Conservation (phyloP, 352 stramenopile species). For the Pythium biforme region DNA sequence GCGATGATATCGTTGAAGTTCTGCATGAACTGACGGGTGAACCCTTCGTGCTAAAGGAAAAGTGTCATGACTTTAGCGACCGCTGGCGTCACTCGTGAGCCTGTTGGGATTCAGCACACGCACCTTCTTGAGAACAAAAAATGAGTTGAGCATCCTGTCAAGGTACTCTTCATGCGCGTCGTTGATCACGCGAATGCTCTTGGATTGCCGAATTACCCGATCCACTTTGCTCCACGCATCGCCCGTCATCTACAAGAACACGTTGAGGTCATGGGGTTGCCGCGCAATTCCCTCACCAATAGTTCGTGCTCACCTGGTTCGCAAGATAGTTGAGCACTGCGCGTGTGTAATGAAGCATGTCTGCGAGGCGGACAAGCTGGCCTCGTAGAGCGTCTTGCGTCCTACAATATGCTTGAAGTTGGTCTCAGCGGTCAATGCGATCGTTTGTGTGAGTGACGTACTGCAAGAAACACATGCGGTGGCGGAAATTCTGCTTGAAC, state of each 20-base stretch:
- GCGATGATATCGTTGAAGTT: slow-evolving; percentile 75
- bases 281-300: background rate
- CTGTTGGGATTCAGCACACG: background rate
- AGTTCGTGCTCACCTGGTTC: slow-evolving; percentile 42
- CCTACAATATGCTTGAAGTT: slow-evolving; percentile 23
- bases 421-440: background rate
- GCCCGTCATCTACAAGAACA: slow-evolving; percentile 27
- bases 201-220: slow-evolving; percentile 23
- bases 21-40: slow-evolving; percentile 69
- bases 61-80: slow-evolving; percentile 2
- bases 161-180: slow-evolving; percentile 58
- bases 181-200: slow-evolving; percentile 55
- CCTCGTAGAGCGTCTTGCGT: slow-evolving; percentile 43
- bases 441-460: slow-evolving; percentile 25
- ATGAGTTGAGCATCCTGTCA: slow-evolving; percentile 57
- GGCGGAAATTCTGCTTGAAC: slow-evolving; percentile 61
- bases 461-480: slow-evolving; percentile 45
- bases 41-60: slow-evolving; percentile 41
- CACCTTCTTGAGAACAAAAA: slow-evolving; percentile 78
- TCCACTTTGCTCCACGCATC: slow-evolving; percentile 26
- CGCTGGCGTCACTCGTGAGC: slow-evolving; percentile 2
- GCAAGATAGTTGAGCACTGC: slow-evolving; percentile 66
- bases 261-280: background rate
- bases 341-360: slow-evolving; percentile 81
- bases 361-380: slow-evolving; percentile 47